phyloP scores from a whole-genome alignment of 169 alveolate genomes.

The Cryptosporidium muris region DNA sequence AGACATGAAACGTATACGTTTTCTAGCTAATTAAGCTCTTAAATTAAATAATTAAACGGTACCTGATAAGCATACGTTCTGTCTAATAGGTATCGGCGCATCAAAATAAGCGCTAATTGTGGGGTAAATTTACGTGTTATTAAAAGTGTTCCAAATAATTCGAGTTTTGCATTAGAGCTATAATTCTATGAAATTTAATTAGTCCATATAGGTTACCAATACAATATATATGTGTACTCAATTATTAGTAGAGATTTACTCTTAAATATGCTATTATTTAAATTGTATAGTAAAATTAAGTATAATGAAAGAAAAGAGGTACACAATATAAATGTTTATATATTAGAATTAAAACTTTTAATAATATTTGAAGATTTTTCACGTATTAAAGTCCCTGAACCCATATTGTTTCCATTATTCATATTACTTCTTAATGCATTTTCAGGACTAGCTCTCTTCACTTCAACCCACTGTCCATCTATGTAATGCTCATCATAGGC shows the following conservation, averaged over 20 bases:
- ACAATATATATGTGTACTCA: too few relatives aligned
- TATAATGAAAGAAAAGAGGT: not conserved
- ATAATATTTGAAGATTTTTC: constrained; percentile 30
- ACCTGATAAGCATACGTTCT: constrained; percentile 9
- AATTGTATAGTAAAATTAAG: not conserved
- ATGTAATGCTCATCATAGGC: constrained; percentile 80
- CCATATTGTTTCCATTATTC: constrained; percentile 29
- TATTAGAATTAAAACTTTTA: constrained; percentile 59
- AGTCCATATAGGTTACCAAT: too few relatives aligned
- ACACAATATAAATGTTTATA: not conserved
- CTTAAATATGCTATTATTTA: not conserved
- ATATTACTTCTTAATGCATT: constrained; percentile 64
- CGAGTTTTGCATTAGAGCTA: not conserved
- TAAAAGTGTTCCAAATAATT: too few relatives aligned
- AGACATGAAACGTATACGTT: constrained; percentile 28
- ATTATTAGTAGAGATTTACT: too few relatives aligned
- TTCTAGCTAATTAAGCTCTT: constrained; percentile 1
- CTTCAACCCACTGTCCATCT: constrained; percentile 88
- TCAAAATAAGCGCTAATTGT: too few relatives aligned
- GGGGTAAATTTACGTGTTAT: too few relatives aligned
- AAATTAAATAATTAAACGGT: not conserved
- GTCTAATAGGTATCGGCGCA: too few relatives aligned
- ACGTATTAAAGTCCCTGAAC: constrained; percentile 38
- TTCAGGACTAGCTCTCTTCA: constrained; percentile 87
- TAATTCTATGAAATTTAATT: constrained; percentile 6